Base-by-base conservation (phyloP, 495 filamentous ascomycete genomes). In the Daldinia decipiens region DNA sequence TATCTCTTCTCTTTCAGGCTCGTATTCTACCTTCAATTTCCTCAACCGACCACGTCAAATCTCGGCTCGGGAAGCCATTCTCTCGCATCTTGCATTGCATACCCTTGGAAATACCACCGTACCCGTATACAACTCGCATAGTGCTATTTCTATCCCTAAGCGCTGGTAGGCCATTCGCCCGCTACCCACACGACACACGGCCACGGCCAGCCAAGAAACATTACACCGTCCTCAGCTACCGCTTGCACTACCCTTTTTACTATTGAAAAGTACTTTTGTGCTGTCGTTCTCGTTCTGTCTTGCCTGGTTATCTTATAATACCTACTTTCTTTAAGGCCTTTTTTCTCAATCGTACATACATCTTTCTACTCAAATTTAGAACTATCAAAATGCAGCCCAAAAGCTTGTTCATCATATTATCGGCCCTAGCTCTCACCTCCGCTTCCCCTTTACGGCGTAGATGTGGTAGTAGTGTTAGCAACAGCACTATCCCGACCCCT, bases 361-460 rank as follows among this genome's bases (percentile, higher is more conserved):
- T 19, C 19, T 59, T 21, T 61, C 50, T 17, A 40, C 24, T 61
- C 31, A 12, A 54, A 57, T 51, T 56, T 54, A 45, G 61, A 59
- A 67, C 13, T 31, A 31, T 63, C 65, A 76, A 74, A 27, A 77
- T 77, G 75, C 68, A 72, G 56, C 59, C 66, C 4, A 68, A 59
- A 52, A 59, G 62, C 31, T 24, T 73, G 40, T 61, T 76, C 40
- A 65, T 66, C 51, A 67, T 76, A 59, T 62, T 74, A 8, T 75
- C 79, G 54, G 76, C 63, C 31, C 38, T 77, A 43, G 67, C 73
- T 59, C 67, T 79, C n/a, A 67, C 77, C 12, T 84, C 82, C 57
- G 73, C 75, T 39, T 70, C 65, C 17, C 75, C 75, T 50, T 24
- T 77, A 65, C 65, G 66, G 31, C 62, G 68, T 31, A 72, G 68